Base-by-base conservation (phyloP, 202 grass and related monocot species). In the Tripidium arundinaceum region DNA sequence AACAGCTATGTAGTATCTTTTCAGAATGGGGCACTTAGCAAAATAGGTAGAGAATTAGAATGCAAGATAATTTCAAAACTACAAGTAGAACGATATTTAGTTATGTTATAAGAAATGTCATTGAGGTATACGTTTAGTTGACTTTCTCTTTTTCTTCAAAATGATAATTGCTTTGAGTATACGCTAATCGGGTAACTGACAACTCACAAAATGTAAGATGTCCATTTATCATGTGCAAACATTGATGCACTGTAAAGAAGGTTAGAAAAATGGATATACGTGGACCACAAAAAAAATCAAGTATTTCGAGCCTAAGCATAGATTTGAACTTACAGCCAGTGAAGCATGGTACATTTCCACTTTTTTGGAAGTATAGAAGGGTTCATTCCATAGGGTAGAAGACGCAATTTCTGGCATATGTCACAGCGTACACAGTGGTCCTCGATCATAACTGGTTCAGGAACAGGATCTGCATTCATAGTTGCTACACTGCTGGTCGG, bases 361-460 rank as follows among this genome's bases (percentile, higher is more conserved):
- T 90, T 90, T 34, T 83, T 81, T 4, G 90, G 88, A 46, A 97
- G 86, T 72, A 79, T 82, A 45, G 88, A 79, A 78, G 88, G 81
- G 70, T 87, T 85, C 7, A 26, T 91, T 81, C 86, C 90, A 78
- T 93, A 83, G 21, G 93, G 90, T 50, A 97, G 87, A 34, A 93
- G 87, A 81, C 93, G 90, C 90, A 88, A 90, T 84, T 93, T 90
- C 19, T 87, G 77, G 55, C 93, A 97, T 42, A 83, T 81, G 73
- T 93, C 90, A 79, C 93, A 97, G 70, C 59, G 75, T 57, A 97
- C 93, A 88, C 90, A 97, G 80, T 90, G 50, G 7, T 97, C 93
- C 69, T 93, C 9, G 81, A 90, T 92, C 81, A 85, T 73, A 81
- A 83, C 72, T 66, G 83, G 79, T 45, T 68, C 84, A 73, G 70